Percentiles rank a stretch among this genome's conserved stretches.
These are phyloP conservation scores for Amanita phalloides DNA, from an alignment of 768 basidiomycete species.

Conservation along the genomic window DNA sequence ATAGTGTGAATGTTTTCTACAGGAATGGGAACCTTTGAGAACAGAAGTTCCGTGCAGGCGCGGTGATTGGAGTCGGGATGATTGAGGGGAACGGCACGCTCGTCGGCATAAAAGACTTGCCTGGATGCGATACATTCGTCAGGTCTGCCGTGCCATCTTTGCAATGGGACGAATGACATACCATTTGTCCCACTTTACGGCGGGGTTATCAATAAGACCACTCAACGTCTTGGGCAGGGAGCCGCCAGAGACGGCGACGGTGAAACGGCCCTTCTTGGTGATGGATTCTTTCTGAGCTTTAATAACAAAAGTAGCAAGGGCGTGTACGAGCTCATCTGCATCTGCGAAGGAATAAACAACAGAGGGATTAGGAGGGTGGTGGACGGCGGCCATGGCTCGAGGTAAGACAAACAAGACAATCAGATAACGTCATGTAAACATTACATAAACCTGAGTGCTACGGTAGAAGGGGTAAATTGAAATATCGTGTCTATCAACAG, in stretches of 20 bases:
- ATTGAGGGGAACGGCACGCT: conserved; percentile 90
- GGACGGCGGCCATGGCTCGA: conserved; percentile 23
- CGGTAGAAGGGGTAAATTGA: neutral
- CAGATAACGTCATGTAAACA: conserved; percentile 1
- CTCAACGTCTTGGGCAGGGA: conserved; percentile 77
- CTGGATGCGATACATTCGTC: conserved; percentile 27
- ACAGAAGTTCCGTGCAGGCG: conserved; percentile 63
- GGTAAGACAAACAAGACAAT: neutral
- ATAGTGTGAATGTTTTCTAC: conserved; percentile 71
- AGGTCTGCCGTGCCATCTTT: neutral
- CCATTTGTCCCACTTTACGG: conserved; percentile 93
- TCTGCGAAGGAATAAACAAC: conserved; percentile 64
- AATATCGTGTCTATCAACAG: conserved; percentile 37
- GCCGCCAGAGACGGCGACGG: conserved; percentile 89
- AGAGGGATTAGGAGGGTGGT: conserved; percentile 53
- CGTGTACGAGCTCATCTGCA: conserved; percentile 39
- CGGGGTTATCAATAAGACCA: conserved; percentile 51
- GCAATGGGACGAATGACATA: conserved; percentile 20
- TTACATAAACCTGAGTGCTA: neutral
- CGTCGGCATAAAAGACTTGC: conserved; percentile 97
- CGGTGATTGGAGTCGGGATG: conserved; percentile 88
- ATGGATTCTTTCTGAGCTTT: conserved; percentile 86
- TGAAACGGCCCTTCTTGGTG: conserved; percentile 83
- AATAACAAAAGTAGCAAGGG: conserved; percentile 73
- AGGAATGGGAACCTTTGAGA: conserved; percentile 77